A percentile compares a stretch with the other conserved stretches of the same genome.
Conservation (phyloP, 805 yeast species). For the Wickerhamomyces mucosus region DNA sequence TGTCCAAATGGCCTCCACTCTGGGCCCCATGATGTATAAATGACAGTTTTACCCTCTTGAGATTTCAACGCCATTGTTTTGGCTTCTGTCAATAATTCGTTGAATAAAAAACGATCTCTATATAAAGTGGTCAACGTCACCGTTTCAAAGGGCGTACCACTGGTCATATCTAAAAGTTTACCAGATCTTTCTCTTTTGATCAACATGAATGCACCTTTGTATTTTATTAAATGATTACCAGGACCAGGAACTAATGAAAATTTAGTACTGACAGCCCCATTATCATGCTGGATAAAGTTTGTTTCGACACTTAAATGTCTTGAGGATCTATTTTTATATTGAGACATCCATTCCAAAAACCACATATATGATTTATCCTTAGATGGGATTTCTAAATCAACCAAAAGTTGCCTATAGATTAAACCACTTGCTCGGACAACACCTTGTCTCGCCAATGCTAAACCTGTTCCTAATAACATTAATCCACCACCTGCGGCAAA, state of each 20-base stretch:
- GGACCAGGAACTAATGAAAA: conserved; percentile 96
- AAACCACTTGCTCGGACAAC: conserved; percentile 53
- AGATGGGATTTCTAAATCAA: conserved; percentile 87
- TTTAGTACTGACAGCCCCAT: conserved; percentile 81
- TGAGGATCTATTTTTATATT: conserved; percentile 61
- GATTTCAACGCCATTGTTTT: conserved; percentile 70
- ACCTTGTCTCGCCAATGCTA: conserved; percentile 71
- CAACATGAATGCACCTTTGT: conserved; percentile 80
- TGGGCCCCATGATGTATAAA: conserved; percentile 93
- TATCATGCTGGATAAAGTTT: conserved; percentile 76
- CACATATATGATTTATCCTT: conserved; percentile 90
- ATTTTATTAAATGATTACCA: conserved; percentile 81
- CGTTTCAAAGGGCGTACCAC: conserved; percentile 93
- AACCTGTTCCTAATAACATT: conserved; percentile 86
- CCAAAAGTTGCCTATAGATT: conserved; percentile 73
- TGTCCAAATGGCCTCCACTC: conserved; percentile 98
- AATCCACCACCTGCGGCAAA: conserved; percentile 98
- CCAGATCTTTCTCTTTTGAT: conserved; percentile 89
- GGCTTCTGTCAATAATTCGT: conserved; percentile 72
- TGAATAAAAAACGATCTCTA: conserved; percentile 64
- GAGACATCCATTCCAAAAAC: conserved; percentile 96
- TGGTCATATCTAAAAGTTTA: conserved; percentile 76
- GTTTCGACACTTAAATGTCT: conserved; percentile 91
- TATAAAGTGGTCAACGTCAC: conserved; percentile 88
- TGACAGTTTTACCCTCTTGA: conserved; percentile 88